phyloP scores from a whole-genome alignment of 768 basidiomycete species.

The Lactarius akahatsu region DNA sequence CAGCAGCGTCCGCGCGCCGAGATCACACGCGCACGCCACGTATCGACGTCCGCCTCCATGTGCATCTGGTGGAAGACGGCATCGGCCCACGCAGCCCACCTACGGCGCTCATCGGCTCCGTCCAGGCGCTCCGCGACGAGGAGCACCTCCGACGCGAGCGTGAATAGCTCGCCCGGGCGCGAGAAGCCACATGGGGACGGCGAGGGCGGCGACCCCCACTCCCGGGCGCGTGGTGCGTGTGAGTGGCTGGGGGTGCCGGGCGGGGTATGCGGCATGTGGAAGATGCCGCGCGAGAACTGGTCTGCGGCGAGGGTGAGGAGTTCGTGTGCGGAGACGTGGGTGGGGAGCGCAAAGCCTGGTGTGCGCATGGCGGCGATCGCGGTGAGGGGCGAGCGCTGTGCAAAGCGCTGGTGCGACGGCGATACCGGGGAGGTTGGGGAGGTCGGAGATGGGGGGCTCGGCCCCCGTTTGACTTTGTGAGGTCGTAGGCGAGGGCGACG shows the following conservation, averaged over 20 bases:
- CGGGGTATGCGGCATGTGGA: conserved; percentile 63
- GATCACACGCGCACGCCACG: conserved; percentile 47
- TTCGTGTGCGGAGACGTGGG: conserved; percentile 45
- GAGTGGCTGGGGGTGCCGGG: neutral
- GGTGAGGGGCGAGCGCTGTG: conserved; percentile 47
- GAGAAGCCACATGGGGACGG: conserved; percentile 40
- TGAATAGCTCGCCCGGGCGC: conserved; percentile 58
- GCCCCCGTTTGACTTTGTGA: conserved; percentile 3
- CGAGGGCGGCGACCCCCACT: conserved; percentile 1
- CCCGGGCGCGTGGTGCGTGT: neutral
- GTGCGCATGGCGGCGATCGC: conserved; percentile 49
- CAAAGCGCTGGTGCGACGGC: conserved; percentile 14
- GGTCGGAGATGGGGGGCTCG: conserved; percentile 31
- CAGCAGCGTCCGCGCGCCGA: conserved; percentile 53
- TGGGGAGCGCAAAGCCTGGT: conserved; percentile 47
- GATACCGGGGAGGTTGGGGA: conserved; percentile 13
- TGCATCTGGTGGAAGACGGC: conserved; percentile 62
- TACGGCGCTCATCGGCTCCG: conserved; percentile 44
- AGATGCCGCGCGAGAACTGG: conserved; percentile 66
- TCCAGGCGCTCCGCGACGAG: conserved; percentile 57
- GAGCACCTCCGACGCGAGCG: conserved; percentile 61
- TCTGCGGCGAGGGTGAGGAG: conserved; percentile 63
- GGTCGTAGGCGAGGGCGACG: conserved; percentile 57
- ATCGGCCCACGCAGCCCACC: conserved; percentile 64
- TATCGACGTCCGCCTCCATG: conserved; percentile 56